Evolutionary conservation across 139 green algal genomes (phyloP).

Genomic region (Chlamydomonas applanata): DNA sequence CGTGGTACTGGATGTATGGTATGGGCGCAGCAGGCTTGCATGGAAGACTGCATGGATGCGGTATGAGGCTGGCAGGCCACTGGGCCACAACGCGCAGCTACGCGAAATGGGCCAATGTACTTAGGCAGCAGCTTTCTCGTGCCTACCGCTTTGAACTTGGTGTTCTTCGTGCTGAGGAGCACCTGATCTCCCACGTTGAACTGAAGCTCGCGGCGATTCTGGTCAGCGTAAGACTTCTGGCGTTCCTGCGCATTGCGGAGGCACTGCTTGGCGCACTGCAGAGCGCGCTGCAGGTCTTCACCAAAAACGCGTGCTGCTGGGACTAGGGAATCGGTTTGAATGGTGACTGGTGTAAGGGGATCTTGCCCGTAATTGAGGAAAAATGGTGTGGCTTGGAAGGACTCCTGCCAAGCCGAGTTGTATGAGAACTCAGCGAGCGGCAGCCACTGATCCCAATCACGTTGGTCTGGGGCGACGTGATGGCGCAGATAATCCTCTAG

Average conservation of each 20-base stretch:
- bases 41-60: constrained; percentile 42
- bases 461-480: constrained; percentile 22
- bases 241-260: constrained; percentile 9
- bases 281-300: constrained; percentile 4
- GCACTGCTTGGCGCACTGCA: constrained; percentile 1
- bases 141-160: constrained; percentile 17
- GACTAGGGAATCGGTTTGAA: too few species aligned
- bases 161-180: constrained; percentile 27
- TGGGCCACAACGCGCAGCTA: background rate
- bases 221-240: constrained; percentile 17
- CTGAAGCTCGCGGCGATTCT: background rate
- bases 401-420: constrained; percentile 32
- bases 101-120: constrained; percentile 41
- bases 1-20: too few species aligned
- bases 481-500: constrained; percentile 13
- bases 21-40: constrained; percentile 16
- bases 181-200: constrained; percentile 14
- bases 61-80: constrained; percentile 24
- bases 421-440: constrained; percentile 32
- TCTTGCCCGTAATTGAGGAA: constrained; percentile 9
- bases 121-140: constrained; percentile 31
- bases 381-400: constrained; percentile 4
- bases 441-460: constrained; percentile 43
- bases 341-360: background rate
- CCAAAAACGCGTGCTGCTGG: background rate